Base-by-base conservation (phyloP, 148 eudicot species). In the Amaranthus hypochondriacus region DNA sequence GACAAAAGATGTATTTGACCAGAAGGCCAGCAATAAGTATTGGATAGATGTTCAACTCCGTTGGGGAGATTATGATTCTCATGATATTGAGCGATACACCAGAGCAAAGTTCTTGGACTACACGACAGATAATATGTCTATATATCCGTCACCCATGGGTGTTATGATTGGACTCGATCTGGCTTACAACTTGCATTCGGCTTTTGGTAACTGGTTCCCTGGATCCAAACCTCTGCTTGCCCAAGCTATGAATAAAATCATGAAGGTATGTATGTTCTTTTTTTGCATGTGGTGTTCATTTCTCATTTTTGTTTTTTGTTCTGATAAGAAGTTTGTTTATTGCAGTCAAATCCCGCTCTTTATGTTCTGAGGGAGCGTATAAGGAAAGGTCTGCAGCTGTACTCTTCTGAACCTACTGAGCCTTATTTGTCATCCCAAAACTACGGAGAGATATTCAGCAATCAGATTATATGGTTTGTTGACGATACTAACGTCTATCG, bases 181-280 rank as follows among this genome's bases (percentile, higher is more conserved):
- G 78, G 99, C 99, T 59, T 96, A 96, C 78, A 96, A 96, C 82
- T 84, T 96, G 92, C 99, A 96, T 87, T 92, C 99, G 74, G 96
- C 99, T 50, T 96, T 96, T 75, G 99, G 99, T 62, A 96, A 96
- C 84, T 96, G 99, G 99, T 96, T 96, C 77, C 99, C 99, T 76
- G 99, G 99, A 42, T 96, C 99, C 48, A 96, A 96, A 71, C 99
- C 99, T 47, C 79, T 96, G 75, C 91, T 96, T 81, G 92, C 91
- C 6, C 99, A 92, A 84, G 99, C 99, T 64, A 95, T 95, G 99
- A 95, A 92, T 77, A 95, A 95, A 87, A 95, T 95, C 76, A 96
- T 96, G 99, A 96, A 96, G 99, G 99, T 96, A 66, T 48, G 43
- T 7, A 28, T 28, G 39, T 28, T 28, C 18, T 18, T 64, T 56